A percentile compares a stretch with the other conserved stretches of the same genome.
phyloP scores from a whole-genome alignment of 352 stramenopile species.

The Phytopythium ostracodes region DNA sequence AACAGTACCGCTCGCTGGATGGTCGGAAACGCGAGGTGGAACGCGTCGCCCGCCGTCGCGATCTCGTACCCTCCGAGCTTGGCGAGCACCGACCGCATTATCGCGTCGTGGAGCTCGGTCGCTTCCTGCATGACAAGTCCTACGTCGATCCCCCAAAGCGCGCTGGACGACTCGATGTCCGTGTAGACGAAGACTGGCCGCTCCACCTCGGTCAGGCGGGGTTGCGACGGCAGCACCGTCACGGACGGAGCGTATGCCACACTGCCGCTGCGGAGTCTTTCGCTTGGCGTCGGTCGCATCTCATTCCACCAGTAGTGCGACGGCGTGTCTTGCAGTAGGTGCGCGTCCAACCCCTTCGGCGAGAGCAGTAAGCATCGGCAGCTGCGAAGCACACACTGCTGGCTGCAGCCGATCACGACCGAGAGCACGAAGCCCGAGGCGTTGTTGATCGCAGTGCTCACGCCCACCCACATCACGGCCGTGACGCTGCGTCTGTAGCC shows the following conservation, averaged over 20 bases:
- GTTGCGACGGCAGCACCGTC: not conserved
- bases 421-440: slow-evolving; percentile 81
- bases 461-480: slow-evolving; percentile 12
- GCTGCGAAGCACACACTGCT: slow-evolving; percentile 18
- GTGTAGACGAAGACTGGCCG: slow-evolving; percentile 77
- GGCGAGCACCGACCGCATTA: slow-evolving; percentile 49
- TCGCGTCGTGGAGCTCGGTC: slow-evolving; percentile 68
- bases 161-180: slow-evolving; percentile 77
- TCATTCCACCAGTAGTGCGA: not conserved
- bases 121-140: slow-evolving; percentile 56
- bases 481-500: slow-evolving; percentile 19
- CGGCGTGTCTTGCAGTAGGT: slow-evolving; percentile 1
- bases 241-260: not conserved
- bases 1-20: no score
- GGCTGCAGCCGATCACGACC: slow-evolving; percentile 63
- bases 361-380: slow-evolving; percentile 14
- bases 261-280: not conserved
- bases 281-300: not conserved
- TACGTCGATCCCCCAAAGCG: slow-evolving; percentile 46
- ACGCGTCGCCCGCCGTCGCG: slow-evolving; percentile 70
- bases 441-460: slow-evolving; percentile 64
- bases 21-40: no score
- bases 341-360: slow-evolving; percentile 13
- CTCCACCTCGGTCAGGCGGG: not conserved
- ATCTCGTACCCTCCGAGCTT: slow-evolving; percentile 76